Conservation (phyloP, 2,329 filamentous ascomycete genomes). For the Myriosclerotinia scirpicola region DNA sequence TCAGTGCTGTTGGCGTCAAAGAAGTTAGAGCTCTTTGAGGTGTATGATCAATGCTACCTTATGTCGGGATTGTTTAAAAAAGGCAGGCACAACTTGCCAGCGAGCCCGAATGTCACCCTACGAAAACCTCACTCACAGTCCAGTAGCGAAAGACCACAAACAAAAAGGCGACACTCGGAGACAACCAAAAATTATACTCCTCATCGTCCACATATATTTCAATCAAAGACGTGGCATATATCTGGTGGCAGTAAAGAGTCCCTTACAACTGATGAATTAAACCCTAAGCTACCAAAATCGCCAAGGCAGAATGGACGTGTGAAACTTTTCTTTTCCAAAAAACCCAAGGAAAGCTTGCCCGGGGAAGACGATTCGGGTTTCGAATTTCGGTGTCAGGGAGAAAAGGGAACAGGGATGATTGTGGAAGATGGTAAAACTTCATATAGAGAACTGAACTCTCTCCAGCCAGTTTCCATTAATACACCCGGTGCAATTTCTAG, state of each 20-base stretch:
- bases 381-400: too few relatives aligned
- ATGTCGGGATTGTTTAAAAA: background rate
- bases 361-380: too few relatives aligned
- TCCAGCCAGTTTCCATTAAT: too few relatives aligned
- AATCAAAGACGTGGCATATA: background rate
- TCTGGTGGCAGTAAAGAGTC: background rate
- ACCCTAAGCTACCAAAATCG: too few relatives aligned
- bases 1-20: background rate
- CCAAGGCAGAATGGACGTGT: too few relatives aligned
- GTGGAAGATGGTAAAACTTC: too few relatives aligned
- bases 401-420: too few relatives aligned
- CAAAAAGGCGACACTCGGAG: background rate
- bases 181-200: background rate
- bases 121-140: background rate
- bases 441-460: too few relatives aligned
- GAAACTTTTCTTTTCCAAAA: too few relatives aligned
- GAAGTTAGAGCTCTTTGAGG: background rate
- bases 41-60: background rate
- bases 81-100: background rate
- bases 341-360: too few relatives aligned
- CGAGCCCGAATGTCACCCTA: background rate
- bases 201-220: background rate
- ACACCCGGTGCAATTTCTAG: too few relatives aligned
- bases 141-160: background rate
- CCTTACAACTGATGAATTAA: background rate